Percentiles rank a stretch among this genome's conserved stretches.
Evolutionary conservation across 441 rosid genomes (phyloP).

Genomic region (Biscutella laevigata): DNA sequence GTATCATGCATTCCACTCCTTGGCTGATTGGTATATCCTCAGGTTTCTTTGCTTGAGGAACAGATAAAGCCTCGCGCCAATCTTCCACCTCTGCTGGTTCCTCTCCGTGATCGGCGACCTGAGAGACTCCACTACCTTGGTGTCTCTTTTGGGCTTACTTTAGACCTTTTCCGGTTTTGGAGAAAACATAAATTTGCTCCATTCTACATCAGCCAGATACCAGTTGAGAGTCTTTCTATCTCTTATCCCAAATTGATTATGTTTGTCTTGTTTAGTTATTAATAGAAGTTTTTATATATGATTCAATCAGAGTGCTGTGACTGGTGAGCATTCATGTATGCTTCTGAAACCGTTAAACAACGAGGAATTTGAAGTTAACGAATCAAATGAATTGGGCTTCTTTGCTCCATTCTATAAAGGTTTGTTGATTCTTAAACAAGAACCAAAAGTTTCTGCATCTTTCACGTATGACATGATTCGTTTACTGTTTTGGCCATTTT

Average conservation of each 20-base stretch:
- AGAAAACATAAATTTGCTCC: constrained; percentile 85
- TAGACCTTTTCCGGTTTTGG: constrained; percentile 96
- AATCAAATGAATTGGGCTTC: constrained; percentile 71
- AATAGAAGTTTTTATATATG: constrained; percentile 17
- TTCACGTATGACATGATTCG: neutral
- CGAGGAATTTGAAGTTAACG: constrained; percentile 54
- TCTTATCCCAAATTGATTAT: constrained; percentile 9
- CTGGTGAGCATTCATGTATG: constrained; percentile 96
- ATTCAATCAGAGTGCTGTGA: constrained; percentile 60
- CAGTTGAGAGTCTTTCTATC: constrained; percentile 45
- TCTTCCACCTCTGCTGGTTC: constrained; percentile 86
- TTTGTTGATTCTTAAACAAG: constrained; percentile 22
- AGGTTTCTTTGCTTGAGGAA: constrained; percentile 90
- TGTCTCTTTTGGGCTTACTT: constrained; percentile 95
- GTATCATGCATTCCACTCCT: neutral
- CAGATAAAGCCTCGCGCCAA: constrained; percentile 67
- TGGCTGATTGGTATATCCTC: constrained; percentile 13
- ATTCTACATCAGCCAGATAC: constrained; percentile 73
- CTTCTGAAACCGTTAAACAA: constrained; percentile 69
- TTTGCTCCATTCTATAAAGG: constrained; percentile 91
- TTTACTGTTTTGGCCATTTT: constrained; percentile 8
- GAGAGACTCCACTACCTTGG: constrained; percentile 91
- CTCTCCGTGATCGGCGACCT: constrained; percentile 69
- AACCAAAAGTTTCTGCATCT: neutral
- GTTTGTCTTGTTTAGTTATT: constrained; percentile 6